These are phyloP conservation scores for Leucocoprinus leucothites DNA, from an alignment of 768 basidiomycete genomes.

Conservation along the genomic window DNA sequence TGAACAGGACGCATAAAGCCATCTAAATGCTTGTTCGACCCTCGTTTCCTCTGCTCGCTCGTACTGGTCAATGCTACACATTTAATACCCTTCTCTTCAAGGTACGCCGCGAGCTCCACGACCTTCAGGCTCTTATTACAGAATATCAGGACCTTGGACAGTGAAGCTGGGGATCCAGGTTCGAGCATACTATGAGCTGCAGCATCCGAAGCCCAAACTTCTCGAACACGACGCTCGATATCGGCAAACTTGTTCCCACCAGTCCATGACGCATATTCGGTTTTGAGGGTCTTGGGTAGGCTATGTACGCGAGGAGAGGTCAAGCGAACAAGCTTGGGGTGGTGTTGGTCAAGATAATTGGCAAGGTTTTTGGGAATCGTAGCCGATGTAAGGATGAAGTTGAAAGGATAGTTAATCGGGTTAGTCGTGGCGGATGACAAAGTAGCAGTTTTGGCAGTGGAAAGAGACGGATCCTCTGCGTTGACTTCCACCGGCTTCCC, in stretches of 20 bases:
- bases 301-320: conserved; percentile 79
- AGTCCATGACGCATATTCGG: conserved; percentile 73
- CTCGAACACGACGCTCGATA: conserved; percentile 68
- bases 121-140: conserved; percentile 77
- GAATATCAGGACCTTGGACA: conserved; percentile 78
- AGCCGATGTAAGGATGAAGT: conserved; percentile 79
- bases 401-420: conserved; percentile 65
- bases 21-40: conserved; percentile 73
- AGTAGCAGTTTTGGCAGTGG: conserved; percentile 18
- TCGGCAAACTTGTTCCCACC: conserved; percentile 81
- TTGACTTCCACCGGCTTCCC: conserved; percentile 39
- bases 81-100: conserved; percentile 58
- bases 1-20: conserved; percentile 55
- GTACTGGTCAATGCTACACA: conserved; percentile 65
- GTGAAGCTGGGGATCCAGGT: conserved; percentile 20
- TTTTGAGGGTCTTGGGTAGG: conserved; percentile 65
- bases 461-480: conserved; percentile 17
- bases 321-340: conserved; percentile 66
- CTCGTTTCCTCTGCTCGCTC: conserved; percentile 54
- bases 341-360: conserved; percentile 56
- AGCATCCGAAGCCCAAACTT: conserved; percentile 74
- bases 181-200: conserved; percentile 19
- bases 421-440: conserved; percentile 14
- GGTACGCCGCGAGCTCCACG: conserved; percentile 52
- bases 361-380: conserved; percentile 81